phyloP scores from a whole-genome alignment of 2,329 filamentous ascomycete genomes.

The Hypoxylon sp. region DNA sequence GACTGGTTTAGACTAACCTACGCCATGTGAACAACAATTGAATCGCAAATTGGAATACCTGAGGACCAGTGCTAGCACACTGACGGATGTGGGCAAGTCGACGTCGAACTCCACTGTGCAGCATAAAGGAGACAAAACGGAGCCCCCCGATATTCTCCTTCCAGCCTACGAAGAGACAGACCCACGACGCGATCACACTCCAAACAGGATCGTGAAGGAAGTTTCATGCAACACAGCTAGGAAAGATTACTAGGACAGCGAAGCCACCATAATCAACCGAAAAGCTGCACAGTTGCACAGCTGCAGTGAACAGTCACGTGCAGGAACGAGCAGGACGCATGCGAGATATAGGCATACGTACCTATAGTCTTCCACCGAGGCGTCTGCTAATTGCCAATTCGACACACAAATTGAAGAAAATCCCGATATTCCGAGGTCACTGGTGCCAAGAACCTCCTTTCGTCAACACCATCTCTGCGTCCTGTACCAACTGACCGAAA shows the following conservation, averaged over 20 bases:
- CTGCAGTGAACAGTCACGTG: conserved; percentile 30
- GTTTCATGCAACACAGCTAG: conserved; percentile 4
- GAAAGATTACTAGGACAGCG: conserved; percentile 1
- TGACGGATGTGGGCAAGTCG: not conserved
- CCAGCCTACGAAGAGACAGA: not conserved
- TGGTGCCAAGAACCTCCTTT: conserved; percentile 31
- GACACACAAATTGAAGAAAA: conserved; percentile 20
- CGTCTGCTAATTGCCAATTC: no score
- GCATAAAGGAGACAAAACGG: conserved; percentile 7
- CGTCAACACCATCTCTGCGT: conserved; percentile 23
- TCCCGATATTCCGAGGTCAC: conserved; percentile 35
- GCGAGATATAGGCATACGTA: conserved; percentile 18
- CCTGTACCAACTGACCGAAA: conserved; percentile 33
- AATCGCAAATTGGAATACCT: no score
- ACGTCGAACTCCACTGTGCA: conserved; percentile 3
- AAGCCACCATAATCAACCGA: no score
- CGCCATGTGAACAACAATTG: no score
- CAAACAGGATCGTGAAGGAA: conserved; percentile 4
- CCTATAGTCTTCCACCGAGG: no score
- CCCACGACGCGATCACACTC: not conserved
- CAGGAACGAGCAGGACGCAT: conserved; percentile 10
- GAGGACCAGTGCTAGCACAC: no score
- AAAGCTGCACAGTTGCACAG: no score
- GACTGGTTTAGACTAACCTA: conserved; percentile 11
- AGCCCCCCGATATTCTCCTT: not conserved